phyloP scores from a whole-genome alignment of 768 basidiomycete species.

The Cytidiella melzeri region DNA sequence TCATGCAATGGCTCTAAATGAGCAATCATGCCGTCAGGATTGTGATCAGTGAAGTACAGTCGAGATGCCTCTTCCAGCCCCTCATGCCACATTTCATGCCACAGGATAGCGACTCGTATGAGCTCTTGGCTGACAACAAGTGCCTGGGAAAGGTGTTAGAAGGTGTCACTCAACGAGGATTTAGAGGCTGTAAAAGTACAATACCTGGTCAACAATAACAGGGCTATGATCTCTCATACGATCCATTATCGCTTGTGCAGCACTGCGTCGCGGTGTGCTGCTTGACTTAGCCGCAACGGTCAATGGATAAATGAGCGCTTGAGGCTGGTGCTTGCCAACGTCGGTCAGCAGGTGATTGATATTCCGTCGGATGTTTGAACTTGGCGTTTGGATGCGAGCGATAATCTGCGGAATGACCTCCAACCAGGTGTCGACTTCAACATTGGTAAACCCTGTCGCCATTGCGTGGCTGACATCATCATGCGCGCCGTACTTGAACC shows the following conservation, averaged over 20 bases:
- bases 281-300: slow-evolving; percentile 97
- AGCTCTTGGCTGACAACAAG: slow-evolving; percentile 87
- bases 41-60: slow-evolving; percentile 93
- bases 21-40: slow-evolving; percentile 95
- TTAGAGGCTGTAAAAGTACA: slow-evolving; percentile 3
- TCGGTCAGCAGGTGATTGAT: slow-evolving; percentile 86
- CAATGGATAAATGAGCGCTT: slow-evolving; percentile 92
- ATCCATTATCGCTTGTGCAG: slow-evolving; percentile 83
- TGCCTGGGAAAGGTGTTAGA: slow-evolving; percentile 43
- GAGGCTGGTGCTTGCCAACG: slow-evolving; percentile 94
- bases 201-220: slow-evolving; percentile 78
- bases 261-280: slow-evolving; percentile 71
- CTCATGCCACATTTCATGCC: slow-evolving; percentile 99
- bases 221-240: slow-evolving; percentile 91
- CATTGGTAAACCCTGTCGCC: slow-evolving; percentile 76
- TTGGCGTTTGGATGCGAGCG: slow-evolving; percentile 95
- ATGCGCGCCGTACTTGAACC: slow-evolving; percentile 96
- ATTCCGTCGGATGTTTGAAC: slow-evolving; percentile 76
- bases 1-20: slow-evolving; percentile 90
- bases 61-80: slow-evolving; percentile 96
- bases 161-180: neutral
- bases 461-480: slow-evolving; percentile 89
- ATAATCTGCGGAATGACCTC: slow-evolving; percentile 99
- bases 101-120: slow-evolving; percentile 94
- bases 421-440: slow-evolving; percentile 97